Evolutionary conservation across 305 asterid genomes (phyloP).

Genomic region (Petunia hybrid): DNA sequence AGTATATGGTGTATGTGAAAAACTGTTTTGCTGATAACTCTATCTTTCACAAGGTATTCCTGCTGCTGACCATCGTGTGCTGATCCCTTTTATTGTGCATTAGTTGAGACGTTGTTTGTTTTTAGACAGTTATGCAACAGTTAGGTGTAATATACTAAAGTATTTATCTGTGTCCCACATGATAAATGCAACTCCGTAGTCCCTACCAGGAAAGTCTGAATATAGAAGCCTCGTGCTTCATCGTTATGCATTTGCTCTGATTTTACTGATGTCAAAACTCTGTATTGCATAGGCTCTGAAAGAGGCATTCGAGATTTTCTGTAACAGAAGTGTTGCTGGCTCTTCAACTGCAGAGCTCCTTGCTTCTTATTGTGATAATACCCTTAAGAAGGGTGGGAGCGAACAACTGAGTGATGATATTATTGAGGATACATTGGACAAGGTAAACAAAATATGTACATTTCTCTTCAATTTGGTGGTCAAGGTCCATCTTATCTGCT

Average conservation of each 20-base stretch:
- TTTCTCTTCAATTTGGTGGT: background rate
- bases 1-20: slow-evolving; percentile 47
- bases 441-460: slow-evolving; percentile 39
- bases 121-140: background rate
- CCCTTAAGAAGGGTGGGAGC: slow-evolving; percentile 58
- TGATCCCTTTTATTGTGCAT: background rate
- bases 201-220: background rate
- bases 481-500: background rate
- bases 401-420: slow-evolving; percentile 57
- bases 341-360: slow-evolving; percentile 54
- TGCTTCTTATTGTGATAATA: slow-evolving; percentile 59
- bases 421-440: slow-evolving; percentile 58
- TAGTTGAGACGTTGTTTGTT: background rate
- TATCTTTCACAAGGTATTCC: slow-evolving; percentile 56
- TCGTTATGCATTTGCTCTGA: background rate
- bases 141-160: slow-evolving; percentile 8
- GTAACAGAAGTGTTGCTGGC: slow-evolving; percentile 56
- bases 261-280: slow-evolving; percentile 2
- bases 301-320: slow-evolving; percentile 61
- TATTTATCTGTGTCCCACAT: background rate
- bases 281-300: slow-evolving; percentile 49
- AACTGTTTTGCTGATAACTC: slow-evolving; percentile 49
- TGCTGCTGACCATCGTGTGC: background rate
- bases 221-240: background rate
- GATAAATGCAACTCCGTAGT: background rate